Conservation (phyloP, 495 filamentous ascomycete species). For the Neurospora hispaniola region DNA sequence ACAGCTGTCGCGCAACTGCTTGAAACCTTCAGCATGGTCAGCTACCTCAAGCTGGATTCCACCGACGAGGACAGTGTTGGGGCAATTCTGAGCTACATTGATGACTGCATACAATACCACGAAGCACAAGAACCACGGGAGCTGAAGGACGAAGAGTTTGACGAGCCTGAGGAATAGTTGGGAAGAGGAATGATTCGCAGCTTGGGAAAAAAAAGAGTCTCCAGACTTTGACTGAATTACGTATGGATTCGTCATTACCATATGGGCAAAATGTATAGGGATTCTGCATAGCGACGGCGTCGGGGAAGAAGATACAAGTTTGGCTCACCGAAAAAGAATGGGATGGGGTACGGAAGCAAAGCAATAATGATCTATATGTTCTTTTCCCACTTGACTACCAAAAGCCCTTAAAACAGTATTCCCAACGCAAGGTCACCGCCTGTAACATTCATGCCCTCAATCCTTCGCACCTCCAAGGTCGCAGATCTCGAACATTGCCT, state of each 20-base stretch:
- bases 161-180: constrained; percentile 41
- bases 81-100: constrained; percentile 89
- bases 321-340: background rate
- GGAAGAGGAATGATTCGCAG: background rate
- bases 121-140: constrained; percentile 93
- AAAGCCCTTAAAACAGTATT: background rate
- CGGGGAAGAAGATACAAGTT: constrained; percentile 10
- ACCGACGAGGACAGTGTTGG: constrained; percentile 91
- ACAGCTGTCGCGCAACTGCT: constrained; percentile 78
- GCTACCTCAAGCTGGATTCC: constrained; percentile 78
- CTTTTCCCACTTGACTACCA: background rate
- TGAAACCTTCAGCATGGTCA: constrained; percentile 97
- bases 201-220: background rate
- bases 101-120: constrained; percentile 91
- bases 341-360: background rate
- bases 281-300: constrained; percentile 45
- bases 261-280: background rate
- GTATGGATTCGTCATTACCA: background rate
- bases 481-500: background rate
- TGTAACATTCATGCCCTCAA: background rate
- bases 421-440: background rate
- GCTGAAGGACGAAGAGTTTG: constrained; percentile 63
- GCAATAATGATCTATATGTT: background rate
- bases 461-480: background rate
- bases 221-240: too few species aligned